Base-by-base conservation (phyloP, 139 green algal species). In the Pseudopediastrum boryanum region DNA sequence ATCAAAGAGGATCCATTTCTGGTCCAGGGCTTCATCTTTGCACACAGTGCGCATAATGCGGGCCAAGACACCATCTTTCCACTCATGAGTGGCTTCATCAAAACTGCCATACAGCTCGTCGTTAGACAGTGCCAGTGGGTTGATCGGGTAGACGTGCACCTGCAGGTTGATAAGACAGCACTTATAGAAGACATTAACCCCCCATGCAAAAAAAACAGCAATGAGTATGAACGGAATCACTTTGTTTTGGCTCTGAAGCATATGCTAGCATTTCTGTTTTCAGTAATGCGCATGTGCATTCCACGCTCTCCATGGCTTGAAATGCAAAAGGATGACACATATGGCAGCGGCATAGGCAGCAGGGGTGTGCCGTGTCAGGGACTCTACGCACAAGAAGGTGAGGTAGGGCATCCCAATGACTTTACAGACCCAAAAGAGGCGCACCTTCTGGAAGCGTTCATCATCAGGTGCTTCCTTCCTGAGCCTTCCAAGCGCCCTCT, bases 1-100 rank as follows among this genome's bases (percentile, higher is more conserved):
- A 68, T 98, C 94, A 63, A 98, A 87, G 66, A 98, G 90, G 69
- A 98, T 96, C 94, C 94, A 98, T 81, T 98, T 92, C 85, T 98
- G 94, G 74, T 91, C 89, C 80, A 89, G 88, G 16, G 29, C 2
- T 46, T 72, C 73, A 27, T 80, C 73, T 61, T 71, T 81, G 36
- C 61, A 81, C 23, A 63, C 74, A 3, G 9, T 29, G 67, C 93
- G 91, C 86, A 95, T 96, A 25, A 90, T 95, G 33, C 91, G 85
- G 16, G 82, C 90, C 76, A 98, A 86, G 16, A 98, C 79, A 25
- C 94, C 94, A 82, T 98, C 94, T 75, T 93, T 93, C 94, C 94
- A 98, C 83, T 98, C 94, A 58, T 94, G 91, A 8, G 93, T 96
- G 4, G 61, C 62, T 21, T 83, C 72, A 58, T 94, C 89, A 81